These are phyloP conservation scores for Fusarium hostae DNA, from an alignment of 2,329 filamentous ascomycete species.

Conservation along the genomic window DNA sequence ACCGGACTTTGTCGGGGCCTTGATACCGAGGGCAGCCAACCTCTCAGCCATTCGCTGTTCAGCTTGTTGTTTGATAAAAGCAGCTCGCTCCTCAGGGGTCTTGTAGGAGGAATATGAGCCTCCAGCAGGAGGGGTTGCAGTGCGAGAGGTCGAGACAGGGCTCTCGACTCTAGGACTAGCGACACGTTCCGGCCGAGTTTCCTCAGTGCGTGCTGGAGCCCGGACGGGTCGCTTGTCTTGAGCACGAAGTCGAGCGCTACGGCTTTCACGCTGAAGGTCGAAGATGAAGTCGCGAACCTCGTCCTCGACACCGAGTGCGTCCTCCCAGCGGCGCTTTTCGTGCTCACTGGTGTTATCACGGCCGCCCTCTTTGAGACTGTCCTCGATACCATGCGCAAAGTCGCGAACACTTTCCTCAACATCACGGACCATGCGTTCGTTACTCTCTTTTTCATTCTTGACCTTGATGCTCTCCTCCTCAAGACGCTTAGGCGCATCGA, in stretches of 20 bases:
- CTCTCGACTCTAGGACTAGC: slow-evolving; percentile 63
- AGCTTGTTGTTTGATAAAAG: slow-evolving; percentile 96
- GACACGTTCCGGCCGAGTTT: slow-evolving; percentile 54
- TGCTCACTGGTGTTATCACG: slow-evolving; percentile 84
- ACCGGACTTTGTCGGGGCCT: slow-evolving; percentile 79
- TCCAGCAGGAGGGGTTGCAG: slow-evolving; percentile 60
- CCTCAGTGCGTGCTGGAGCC: slow-evolving; percentile 54
- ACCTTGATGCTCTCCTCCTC: slow-evolving; percentile 89
- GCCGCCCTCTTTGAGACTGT: slow-evolving; percentile 83
- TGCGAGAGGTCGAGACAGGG: slow-evolving; percentile 64
- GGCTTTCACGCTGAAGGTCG: slow-evolving; percentile 88
- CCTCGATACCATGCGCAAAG: slow-evolving; percentile 85
- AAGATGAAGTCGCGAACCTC: slow-evolving; percentile 98
- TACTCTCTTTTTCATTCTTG: slow-evolving; percentile 87
- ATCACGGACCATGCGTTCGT: slow-evolving; percentile 95
- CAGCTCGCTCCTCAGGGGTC: slow-evolving; percentile 91
- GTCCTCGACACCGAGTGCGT: slow-evolving; percentile 94
- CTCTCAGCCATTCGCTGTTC: slow-evolving; percentile 97
- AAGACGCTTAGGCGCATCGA: slow-evolving; percentile 82
- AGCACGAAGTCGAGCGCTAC: slow-evolving; percentile 74
- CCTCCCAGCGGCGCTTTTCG: slow-evolving; percentile 93
- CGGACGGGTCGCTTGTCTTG: slow-evolving; percentile 66
- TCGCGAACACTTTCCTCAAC: slow-evolving; percentile 96
- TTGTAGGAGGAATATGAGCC: slow-evolving; percentile 85
- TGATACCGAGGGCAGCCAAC: slow-evolving; percentile 91